phyloP scores from a whole-genome alignment of 2,329 filamentous ascomycete genomes.

The Geosmithia morbida region DNA sequence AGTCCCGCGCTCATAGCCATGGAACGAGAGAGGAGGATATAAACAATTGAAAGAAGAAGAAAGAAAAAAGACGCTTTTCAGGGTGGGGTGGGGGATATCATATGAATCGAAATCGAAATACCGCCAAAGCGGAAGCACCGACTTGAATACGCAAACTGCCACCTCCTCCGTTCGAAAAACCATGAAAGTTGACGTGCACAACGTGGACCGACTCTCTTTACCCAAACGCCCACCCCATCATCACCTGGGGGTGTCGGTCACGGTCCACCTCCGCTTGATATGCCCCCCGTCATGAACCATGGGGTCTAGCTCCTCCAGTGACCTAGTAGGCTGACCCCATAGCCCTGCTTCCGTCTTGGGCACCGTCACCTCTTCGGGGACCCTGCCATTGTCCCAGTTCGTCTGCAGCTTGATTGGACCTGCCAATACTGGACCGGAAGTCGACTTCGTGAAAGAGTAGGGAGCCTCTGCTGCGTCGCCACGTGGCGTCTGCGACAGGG shows the following conservation, averaged over 20 bases:
- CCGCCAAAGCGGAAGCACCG: neutral
- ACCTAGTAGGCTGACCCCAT: conserved; percentile 27
- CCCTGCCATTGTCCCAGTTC: conserved; percentile 9
- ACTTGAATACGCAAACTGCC: neutral
- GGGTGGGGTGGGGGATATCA: no score
- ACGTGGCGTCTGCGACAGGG: neutral
- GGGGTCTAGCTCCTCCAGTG: conserved; percentile 28
- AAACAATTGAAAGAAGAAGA: no score
- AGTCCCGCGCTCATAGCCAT: no score
- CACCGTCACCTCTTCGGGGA: conserved; percentile 4
- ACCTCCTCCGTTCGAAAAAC: neutral
- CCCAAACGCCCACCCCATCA: neutral
- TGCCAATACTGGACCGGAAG: conserved; percentile 12
- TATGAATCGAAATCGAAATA: neutral
- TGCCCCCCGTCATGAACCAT: conserved; percentile 25
- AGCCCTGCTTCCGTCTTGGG: conserved; percentile 22
- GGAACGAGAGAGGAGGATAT: no score
- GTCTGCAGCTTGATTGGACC: conserved; percentile 21
- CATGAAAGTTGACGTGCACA: neutral
- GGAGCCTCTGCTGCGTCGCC: neutral
- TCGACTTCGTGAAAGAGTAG: conserved; percentile 1
- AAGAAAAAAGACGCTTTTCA: neutral
- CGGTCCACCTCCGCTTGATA: conserved; percentile 40
- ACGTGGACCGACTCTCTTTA: no score
- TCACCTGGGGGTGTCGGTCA: conserved; percentile 25